phyloP scores from a whole-genome alignment of 2,329 filamentous ascomycete species.

The Colletotrichum aenigma region DNA sequence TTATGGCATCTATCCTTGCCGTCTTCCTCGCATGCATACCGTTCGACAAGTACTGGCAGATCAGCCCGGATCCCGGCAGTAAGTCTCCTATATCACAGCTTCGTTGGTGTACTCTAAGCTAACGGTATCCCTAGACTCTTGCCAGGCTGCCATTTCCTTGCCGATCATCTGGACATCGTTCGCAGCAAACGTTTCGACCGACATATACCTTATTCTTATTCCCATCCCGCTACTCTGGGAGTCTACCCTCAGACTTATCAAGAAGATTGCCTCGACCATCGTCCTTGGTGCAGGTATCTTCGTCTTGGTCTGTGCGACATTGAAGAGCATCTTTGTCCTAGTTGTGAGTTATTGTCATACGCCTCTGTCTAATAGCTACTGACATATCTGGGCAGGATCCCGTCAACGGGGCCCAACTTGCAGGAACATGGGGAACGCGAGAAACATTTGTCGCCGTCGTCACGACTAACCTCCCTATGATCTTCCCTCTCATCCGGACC shows the following conservation, averaged over 20 bases:
- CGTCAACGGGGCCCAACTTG: constrained; percentile 41
- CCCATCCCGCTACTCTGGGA: constrained; percentile 56
- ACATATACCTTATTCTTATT: constrained; percentile 63
- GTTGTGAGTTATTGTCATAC: constrained; percentile 27
- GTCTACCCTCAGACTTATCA: constrained; percentile 35
- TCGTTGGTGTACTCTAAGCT: background rate
- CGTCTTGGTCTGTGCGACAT: constrained; percentile 38
- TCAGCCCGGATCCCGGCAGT: constrained; percentile 62
- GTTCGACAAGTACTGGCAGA: constrained; percentile 61
- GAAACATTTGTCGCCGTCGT: constrained; percentile 49
- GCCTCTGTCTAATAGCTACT: background rate
- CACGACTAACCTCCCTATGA: constrained; percentile 47
- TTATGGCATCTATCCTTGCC: constrained; percentile 51
- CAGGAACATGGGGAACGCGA: constrained; percentile 46
- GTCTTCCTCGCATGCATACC: constrained; percentile 58
- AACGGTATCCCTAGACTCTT: constrained; percentile 38
- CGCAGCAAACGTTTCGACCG: constrained; percentile 57
- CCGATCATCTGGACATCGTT: constrained; percentile 57
- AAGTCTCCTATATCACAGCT: constrained; percentile 23
- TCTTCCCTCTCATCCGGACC: constrained; percentile 48
- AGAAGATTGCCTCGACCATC: constrained; percentile 40
- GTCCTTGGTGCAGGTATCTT: constrained; percentile 44
- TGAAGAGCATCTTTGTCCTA: constrained; percentile 41
- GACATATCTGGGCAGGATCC: constrained; percentile 34
- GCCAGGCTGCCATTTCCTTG: constrained; percentile 54